Evolutionary conservation across 1,284 basidiomycete genomes (phyloP), one percentile per base, ranked within the genome.

Genomic region (Ceratobasidium sp.): DNA sequence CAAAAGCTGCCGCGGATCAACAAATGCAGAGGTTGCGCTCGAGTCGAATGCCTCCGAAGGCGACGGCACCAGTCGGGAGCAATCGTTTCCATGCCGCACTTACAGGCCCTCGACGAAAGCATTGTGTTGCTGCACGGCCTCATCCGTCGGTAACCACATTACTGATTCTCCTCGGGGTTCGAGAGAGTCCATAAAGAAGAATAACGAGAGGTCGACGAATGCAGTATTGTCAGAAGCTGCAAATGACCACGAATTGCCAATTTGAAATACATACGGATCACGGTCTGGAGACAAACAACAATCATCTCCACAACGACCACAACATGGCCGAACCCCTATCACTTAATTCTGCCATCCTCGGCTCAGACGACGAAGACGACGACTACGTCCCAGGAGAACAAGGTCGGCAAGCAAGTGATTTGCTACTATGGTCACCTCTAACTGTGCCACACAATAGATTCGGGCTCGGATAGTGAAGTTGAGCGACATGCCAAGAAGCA

Each of bases 371-470:
- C n/a, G 72, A 67, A 18, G 74, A 75, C 50, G 74, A 69, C 26
- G 74, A 75, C 46, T 75, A 75, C 30, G 67, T 75, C n/a, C 74
- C 72, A 26, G 58, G 49, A 32, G 66, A 54, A 52, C 59, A 46
- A 66, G 72, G 72, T 66, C 26, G 44, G 55, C 18, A 61, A 61
- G 16, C 18, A 16, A 26, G 18, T 16, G 21, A 61, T 73, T 1
- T 28, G 44, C 30, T 14, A 21, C 28, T 13, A 43, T 66, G n/a
- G 14, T 38, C 30, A 21, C 21, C 38, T 64, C 30, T 23, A 64
- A 47, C 41, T 11, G 23, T 38, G 52, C 16, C 32, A 54, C 55
- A 52, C 4, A 55, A 32, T 41, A 57, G 66, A 57, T 26, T 61
- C 50, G 11, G 75, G 72, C 50, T 74, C 69, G 35, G 75, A 74